Base-by-base conservation (phyloP, 352 stramenopile genomes). In the Globisporangium emineosum region DNA sequence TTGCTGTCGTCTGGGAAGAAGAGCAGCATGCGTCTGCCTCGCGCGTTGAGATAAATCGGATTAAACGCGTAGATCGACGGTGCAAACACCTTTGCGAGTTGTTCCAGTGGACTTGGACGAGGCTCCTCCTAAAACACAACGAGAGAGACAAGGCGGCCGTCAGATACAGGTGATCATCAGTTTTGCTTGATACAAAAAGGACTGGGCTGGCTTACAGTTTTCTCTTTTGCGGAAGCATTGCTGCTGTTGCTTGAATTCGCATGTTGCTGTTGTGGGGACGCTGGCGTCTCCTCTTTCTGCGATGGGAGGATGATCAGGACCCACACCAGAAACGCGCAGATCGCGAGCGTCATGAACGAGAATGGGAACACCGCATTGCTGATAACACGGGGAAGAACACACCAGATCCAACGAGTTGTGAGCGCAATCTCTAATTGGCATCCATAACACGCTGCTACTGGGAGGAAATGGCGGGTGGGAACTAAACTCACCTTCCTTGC, bases 11-110 rank as follows among this genome's bases (percentile, higher is more conserved):
- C 72, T 4, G 79, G 77, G 32, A 93, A 82, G 55, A 93, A 93
- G 12, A 91, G 60, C 0, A 93, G 62, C 17, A 76, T 81, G 0
- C 82, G 74, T 42, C 82, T 70, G 0, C 85, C 82, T 50, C 73
- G 83, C 0, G 82, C 79, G 19, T 73, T 84, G 43, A 93, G 67
- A 53, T 91, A 91, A 2, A 89, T 54, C 10, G 75, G 68, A 15
- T 89, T 88, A 43, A 93, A 76, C 62, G 79, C 77, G 63, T 79
- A 87, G 40, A 79, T 79, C 0, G 85, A 93, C 52, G 85, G 85
- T 13, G 82, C 75, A 61, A 91, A 90, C 37, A 89, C 74, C 23
- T 86, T 88, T 0, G 82, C 82, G 27, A 93, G 43, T 55, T 88
- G 78, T 25, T 63, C 60, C 32, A 90, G 70, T 8, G 77, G 68